These are phyloP conservation scores for Candida sp. DNA, from an alignment of 1,139 yeast genomes.

Conservation along the genomic window DNA sequence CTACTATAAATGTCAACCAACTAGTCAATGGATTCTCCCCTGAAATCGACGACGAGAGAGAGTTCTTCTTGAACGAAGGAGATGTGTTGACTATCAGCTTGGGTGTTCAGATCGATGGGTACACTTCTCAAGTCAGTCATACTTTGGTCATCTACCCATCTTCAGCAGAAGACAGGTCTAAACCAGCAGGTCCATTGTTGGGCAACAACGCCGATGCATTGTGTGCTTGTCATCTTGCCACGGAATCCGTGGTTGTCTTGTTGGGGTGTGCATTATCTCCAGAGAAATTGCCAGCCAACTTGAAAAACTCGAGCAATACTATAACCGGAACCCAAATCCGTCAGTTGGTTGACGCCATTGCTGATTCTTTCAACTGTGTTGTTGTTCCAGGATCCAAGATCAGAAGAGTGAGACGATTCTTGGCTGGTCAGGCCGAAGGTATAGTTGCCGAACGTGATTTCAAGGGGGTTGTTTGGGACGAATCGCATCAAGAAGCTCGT, in stretches of 20 bases:
- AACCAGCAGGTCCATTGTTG: slow-evolving; percentile 76
- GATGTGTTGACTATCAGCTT: slow-evolving; percentile 83
- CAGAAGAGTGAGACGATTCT: slow-evolving; percentile 88
- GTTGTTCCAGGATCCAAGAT: slow-evolving; percentile 94
- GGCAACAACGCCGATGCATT: slow-evolving; percentile 90
- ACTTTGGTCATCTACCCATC: slow-evolving; percentile 84
- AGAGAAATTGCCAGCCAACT: slow-evolving; percentile 63
- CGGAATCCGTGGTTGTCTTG: slow-evolving; percentile 77
- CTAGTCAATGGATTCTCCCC: slow-evolving; percentile 84
- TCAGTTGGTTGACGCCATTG: slow-evolving; percentile 78
- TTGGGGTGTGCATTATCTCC: slow-evolving; percentile 78
- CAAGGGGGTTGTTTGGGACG: slow-evolving; percentile 94
- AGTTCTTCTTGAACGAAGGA: slow-evolving; percentile 65
- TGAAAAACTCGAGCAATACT: slow-evolving; percentile 29
- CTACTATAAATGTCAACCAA: slow-evolving; percentile 84
- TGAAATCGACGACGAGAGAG: slow-evolving; percentile 69
- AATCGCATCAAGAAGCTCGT: slow-evolving; percentile 73
- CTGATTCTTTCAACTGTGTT: slow-evolving; percentile 76
- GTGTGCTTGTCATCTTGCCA: slow-evolving; percentile 88
- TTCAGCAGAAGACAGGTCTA: slow-evolving; percentile 24
- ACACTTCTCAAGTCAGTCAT: slow-evolving; percentile 86
- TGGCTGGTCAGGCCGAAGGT: slow-evolving; percentile 95
- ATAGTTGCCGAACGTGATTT: slow-evolving; percentile 90
- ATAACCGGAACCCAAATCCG: slow-evolving; percentile 77
- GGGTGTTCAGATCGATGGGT: slow-evolving; percentile 96